Evolutionary conservation across 2,329 filamentous ascomycete species (phyloP), one percentile per base, ranked within the genome.

Genomic region (Trichoderma atroviride): DNA sequence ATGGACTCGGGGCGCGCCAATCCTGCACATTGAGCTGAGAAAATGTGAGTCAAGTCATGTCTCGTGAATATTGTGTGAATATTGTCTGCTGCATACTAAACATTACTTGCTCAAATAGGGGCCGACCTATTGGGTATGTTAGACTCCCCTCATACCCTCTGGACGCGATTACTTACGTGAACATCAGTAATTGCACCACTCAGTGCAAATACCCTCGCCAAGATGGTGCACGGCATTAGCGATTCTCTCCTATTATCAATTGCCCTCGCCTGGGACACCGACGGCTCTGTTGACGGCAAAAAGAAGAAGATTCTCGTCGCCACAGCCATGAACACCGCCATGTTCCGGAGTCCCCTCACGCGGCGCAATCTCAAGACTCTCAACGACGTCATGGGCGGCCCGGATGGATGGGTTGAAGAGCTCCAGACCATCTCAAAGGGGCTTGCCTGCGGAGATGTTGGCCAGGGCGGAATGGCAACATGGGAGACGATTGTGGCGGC

Each of bases 331-430:
- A 97, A 97, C 78, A 93, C 89, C 29, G 89, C 90, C 4, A 97
- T 97, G 94, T 97, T 92, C 91, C 83, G 85, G 68, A 93, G 97
- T 77, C 94, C 94, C 2, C 83, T 97, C 57, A 97, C 94, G 0
- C 84, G 81, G 61, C 88, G 87, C 72, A 93, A 97, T 72, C 80
- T 97, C 47, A 81, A 81, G 52, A 82, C 91, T 0, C 81, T 97
- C 58, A 86, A 90, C 72, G 86, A 91, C 59, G 91, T 94, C 69
- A 97, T 94, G 93, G 90, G 89, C 6, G 81, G 79, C 1, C 73
- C 78, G 24, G 76, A 78, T 27, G 76, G 80, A 56, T 82, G 79
- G 79, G 82, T 96, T 72, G 89, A 92, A 75, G 87, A 97, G 22
- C 76, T 96, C 71, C 80, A 83, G 63, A 92, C 94, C 0, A 86